Percentiles rank a stretch among this genome's conserved stretches.
phyloP scores from a whole-genome alignment of 2,329 filamentous ascomycete genomes.

The Pseudogymnoascus sp. region DNA sequence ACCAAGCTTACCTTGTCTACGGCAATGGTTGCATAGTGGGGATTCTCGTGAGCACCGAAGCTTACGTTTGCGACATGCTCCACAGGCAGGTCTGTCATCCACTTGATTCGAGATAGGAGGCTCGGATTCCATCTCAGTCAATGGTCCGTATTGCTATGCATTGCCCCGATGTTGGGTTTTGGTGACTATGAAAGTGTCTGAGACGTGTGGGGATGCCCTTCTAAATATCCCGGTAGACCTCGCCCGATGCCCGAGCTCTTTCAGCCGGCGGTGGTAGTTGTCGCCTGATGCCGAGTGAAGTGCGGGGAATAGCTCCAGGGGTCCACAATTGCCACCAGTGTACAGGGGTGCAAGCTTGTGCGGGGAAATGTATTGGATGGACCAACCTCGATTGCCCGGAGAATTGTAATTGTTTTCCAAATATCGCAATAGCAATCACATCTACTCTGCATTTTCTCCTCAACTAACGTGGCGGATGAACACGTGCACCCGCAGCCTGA shows the following conservation, averaged over 20 bases:
- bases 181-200: background rate
- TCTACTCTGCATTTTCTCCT: background rate
- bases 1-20: constrained; percentile 7
- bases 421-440: background rate
- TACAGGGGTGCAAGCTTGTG: background rate
- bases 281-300: constrained; percentile 3
- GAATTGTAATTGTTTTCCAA: background rate
- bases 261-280: background rate
- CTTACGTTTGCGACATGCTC: constrained; percentile 19
- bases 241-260: constrained; percentile 5
- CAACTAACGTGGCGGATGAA: background rate
- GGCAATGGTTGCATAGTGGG: constrained; percentile 18
- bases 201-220: background rate
- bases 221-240: background rate
- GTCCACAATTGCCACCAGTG: background rate
- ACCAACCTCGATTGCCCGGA: background rate
- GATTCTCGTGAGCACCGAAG: constrained; percentile 18
- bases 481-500: background rate
- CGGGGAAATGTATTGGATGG: background rate
- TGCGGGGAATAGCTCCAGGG: background rate
- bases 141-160: background rate
- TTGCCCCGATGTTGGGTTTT: background rate
- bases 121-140: background rate
- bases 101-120: background rate
- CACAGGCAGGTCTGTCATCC: constrained; percentile 15